Conservation (phyloP, 192 early-diverging fungal species). For the Podila verticillata region DNA sequence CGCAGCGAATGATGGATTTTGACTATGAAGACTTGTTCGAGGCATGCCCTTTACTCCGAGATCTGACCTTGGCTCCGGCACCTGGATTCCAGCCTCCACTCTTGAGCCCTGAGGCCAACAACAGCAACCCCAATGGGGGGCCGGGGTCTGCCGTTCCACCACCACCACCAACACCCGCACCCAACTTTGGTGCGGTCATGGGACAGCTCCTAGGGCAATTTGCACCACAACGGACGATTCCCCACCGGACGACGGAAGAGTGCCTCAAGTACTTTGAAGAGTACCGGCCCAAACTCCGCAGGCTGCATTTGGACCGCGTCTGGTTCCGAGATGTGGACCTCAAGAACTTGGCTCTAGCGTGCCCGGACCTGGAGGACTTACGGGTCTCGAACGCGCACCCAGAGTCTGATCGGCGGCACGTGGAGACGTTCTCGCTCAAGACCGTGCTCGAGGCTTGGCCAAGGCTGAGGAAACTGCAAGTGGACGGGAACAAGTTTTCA, state of each 20-base stretch:
- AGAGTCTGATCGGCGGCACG: neutral
- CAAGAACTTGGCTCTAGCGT: neutral
- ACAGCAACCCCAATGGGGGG: no score
- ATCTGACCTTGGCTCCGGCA: constrained; percentile 2
- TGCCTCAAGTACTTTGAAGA: constrained; percentile 7
- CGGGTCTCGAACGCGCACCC: constrained; percentile 1
- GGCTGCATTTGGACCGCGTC: constrained; percentile 17
- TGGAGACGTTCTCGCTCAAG: constrained; percentile 1
- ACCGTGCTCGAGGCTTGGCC: constrained; percentile 8
- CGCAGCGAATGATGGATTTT: neutral
- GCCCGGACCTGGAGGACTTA: constrained; percentile 7
- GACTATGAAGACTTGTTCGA: constrained; percentile 8
- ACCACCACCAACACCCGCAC: neutral
- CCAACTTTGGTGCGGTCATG: neutral
- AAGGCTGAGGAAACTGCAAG: constrained; percentile 1
- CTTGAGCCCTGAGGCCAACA: neutral
- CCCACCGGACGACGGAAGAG: neutral
- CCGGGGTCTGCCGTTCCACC: neutral
- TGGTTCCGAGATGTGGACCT: constrained; percentile 20
- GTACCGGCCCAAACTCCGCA: constrained; percentile 6
- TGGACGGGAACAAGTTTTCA: constrained; percentile 13
- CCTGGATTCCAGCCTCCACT: neutral
- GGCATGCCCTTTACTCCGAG: neutral
- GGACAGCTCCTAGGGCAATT: neutral
- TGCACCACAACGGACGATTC: neutral